Percentiles rank a stretch among this genome's conserved stretches.
Evolutionary conservation across 257 asterid genomes (phyloP).

Genomic region (Striga asiatica): DNA sequence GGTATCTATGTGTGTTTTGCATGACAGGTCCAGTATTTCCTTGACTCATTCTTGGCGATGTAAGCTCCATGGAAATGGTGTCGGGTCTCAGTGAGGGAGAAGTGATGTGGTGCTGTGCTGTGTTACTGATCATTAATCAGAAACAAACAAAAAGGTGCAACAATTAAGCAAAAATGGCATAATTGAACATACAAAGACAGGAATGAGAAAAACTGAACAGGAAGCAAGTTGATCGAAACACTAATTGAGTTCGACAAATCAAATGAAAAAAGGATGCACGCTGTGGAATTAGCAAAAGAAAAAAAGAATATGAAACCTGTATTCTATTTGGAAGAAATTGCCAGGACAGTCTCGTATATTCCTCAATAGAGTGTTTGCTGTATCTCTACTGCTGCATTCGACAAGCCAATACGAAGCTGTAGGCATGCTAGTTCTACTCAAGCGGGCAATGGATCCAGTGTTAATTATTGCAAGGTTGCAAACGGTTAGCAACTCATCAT

Average conservation of each 20-base stretch:
- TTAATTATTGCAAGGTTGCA: constrained; percentile 48
- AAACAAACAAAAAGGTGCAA: constrained; percentile 12
- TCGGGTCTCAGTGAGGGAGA: constrained; percentile 39
- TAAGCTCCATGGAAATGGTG: constrained; percentile 37
- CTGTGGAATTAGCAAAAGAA: constrained; percentile 1
- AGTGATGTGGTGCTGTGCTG: constrained; percentile 30
- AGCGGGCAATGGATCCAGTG: constrained; percentile 39
- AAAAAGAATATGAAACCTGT: constrained; percentile 33
- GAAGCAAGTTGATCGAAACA: neutral
- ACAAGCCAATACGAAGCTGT: constrained; percentile 44
- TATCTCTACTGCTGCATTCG: constrained; percentile 46
- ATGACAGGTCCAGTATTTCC: constrained; percentile 44
- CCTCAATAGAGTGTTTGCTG: constrained; percentile 41
- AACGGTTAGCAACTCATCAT: constrained; percentile 45
- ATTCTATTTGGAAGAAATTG: constrained; percentile 49
- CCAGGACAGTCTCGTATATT: constrained; percentile 47
- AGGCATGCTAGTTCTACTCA: constrained; percentile 36
- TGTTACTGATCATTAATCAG: constrained; percentile 46
- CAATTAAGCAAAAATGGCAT: constrained; percentile 16
- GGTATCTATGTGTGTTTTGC: constrained; percentile 43
- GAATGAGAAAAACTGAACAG: neutral
- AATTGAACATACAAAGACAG: neutral
- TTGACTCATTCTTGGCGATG: constrained; percentile 61
- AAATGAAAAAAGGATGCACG: constrained; percentile 5
- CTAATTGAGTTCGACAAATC: constrained; percentile 3